A percentile compares a stretch with the other conserved stretches of the same genome.
phyloP scores from a whole-genome alignment of 2,329 filamentous ascomycete species.

The Xylaria sp. region DNA sequence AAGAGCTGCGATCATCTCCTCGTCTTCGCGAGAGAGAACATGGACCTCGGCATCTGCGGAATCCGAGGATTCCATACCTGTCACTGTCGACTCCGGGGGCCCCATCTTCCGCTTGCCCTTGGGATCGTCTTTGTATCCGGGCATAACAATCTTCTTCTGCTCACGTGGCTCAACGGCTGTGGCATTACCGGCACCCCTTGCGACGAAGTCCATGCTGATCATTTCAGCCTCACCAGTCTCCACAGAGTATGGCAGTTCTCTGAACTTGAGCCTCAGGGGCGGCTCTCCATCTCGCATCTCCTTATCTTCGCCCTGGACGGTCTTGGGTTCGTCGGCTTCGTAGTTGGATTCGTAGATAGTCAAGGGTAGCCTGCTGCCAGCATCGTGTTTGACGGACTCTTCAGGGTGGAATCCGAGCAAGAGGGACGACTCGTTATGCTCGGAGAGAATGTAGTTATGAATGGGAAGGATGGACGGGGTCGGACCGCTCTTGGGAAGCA shows the following conservation, averaged over 20 bases:
- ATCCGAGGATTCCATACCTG: conserved; percentile 30
- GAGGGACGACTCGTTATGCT: conserved; percentile 84
- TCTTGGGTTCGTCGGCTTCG: conserved; percentile 67
- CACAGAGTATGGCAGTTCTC: conserved; percentile 82
- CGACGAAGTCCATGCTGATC: conserved; percentile 95
- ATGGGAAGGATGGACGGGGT: conserved; percentile 71
- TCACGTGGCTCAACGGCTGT: conserved; percentile 56
- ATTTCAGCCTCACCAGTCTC: conserved; percentile 97
- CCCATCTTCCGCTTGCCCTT: conserved; percentile 58
- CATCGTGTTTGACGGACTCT: conserved; percentile 57
- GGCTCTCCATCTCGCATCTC: conserved; percentile 72
- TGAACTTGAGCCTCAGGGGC: conserved; percentile 72
- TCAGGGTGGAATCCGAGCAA: conserved; percentile 85
- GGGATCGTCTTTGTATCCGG: conserved; percentile 50
- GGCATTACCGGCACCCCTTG: conserved; percentile 81
- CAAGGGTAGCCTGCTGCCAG: conserved; percentile 82
- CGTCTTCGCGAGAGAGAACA: conserved; percentile 62
- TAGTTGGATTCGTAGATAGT: conserved; percentile 88
- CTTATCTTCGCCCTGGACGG: conserved; percentile 65
- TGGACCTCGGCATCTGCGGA: conserved; percentile 46
- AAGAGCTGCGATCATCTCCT: conserved; percentile 68
- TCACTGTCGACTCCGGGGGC: conserved; percentile 38
- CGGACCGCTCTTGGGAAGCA: conserved; percentile 76
- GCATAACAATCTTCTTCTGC: conserved; percentile 50
- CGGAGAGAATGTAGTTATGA: conserved; percentile 75